Conservation (phyloP, 2,329 filamentous ascomycete species). For the Claviceps capensis region DNA sequence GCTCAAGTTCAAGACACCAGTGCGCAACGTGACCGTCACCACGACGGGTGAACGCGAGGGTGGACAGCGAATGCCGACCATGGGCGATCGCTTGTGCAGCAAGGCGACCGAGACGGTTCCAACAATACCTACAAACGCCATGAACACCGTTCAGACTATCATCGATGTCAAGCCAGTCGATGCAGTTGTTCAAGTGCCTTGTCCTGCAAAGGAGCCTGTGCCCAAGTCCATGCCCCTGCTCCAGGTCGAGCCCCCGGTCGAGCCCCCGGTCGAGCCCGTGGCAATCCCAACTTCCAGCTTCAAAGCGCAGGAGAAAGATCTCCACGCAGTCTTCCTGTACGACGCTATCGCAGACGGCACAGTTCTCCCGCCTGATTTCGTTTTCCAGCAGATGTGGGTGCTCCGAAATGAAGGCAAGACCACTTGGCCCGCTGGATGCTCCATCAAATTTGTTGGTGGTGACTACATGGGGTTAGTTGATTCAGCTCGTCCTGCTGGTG, state of each 20-base stretch:
- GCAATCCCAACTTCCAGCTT: slow-evolving; percentile 4
- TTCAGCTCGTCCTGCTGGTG: slow-evolving; percentile 62
- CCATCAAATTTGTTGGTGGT: slow-evolving; percentile 81
- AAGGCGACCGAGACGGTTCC: slow-evolving; percentile 32
- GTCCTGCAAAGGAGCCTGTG: slow-evolving; percentile 5
- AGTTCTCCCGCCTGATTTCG: slow-evolving; percentile 50
- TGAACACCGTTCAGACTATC: slow-evolving; percentile 52
- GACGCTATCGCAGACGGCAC: slow-evolving; percentile 74
- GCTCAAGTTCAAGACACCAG: slow-evolving; percentile 91
- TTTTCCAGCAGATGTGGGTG: slow-evolving; percentile 85
- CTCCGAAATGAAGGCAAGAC: slow-evolving; percentile 69
- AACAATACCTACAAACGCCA: slow-evolving; percentile 32
- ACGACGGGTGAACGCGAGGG: slow-evolving; percentile 66
- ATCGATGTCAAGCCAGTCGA: slow-evolving; percentile 55
- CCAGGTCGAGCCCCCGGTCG: slow-evolving; percentile 6
- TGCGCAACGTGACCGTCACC: slow-evolving; percentile 75
- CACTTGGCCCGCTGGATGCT: slow-evolving; percentile 79
- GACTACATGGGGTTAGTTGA: slow-evolving; percentile 95
- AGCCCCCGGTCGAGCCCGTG: slow-evolving; percentile 7
- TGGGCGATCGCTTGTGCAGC: slow-evolving; percentile 49
- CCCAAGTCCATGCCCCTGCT: slow-evolving; percentile 3
- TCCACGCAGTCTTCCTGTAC: slow-evolving; percentile 52
- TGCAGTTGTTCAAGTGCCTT: slow-evolving; percentile 8
- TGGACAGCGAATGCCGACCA: slow-evolving; percentile 48
- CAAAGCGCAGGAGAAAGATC: slow-evolving; percentile 15